Evolutionary conservation across 177 flowering plant genomes (phyloP).

Genomic region (Telopea speciosissima): DNA sequence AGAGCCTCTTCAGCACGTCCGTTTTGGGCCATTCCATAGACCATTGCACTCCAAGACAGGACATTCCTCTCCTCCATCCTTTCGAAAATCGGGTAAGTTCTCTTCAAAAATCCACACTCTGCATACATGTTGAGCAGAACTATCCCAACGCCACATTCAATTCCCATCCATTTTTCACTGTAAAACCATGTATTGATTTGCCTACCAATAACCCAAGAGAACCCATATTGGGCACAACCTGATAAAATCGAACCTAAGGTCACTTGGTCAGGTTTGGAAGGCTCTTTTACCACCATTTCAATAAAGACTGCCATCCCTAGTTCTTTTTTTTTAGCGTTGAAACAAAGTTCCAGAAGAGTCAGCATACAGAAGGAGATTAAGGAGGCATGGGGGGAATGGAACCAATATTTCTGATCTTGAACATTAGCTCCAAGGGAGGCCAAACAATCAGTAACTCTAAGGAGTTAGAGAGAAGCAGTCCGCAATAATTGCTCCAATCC

Average conservation of each 20-base stretch:
- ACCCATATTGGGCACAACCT: conserved; percentile 46
- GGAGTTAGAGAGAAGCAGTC: too few relatives aligned
- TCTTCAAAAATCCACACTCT: conserved; percentile 42
- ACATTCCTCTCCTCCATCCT: conserved; percentile 50
- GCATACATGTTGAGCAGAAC: conserved; percentile 60
- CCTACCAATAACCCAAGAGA: conserved; percentile 45
- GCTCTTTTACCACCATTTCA: conserved; percentile 33
- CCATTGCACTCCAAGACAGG: conserved; percentile 57
- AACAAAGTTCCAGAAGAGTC: too few relatives aligned
- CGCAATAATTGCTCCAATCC: too few relatives aligned
- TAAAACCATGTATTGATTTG: conserved; percentile 49
- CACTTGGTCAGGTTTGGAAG: conserved; percentile 38
- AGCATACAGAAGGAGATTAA: too few relatives aligned
- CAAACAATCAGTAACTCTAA: too few relatives aligned
- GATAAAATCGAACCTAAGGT: conserved; percentile 35
- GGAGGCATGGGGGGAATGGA: too few relatives aligned
- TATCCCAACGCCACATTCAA: conserved; percentile 45
- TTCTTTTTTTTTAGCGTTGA: too few relatives aligned
- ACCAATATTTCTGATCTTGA: too few relatives aligned
- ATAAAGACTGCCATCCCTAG: conserved; percentile 38
- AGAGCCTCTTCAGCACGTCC: conserved; percentile 43
- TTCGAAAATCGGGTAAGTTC: conserved; percentile 32
- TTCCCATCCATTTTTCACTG: conserved; percentile 38
- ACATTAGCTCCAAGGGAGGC: too few relatives aligned
- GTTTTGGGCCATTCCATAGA: conserved; percentile 55